Conservation (phyloP, 768 basidiomycete species). For the Russula emetica region DNA sequence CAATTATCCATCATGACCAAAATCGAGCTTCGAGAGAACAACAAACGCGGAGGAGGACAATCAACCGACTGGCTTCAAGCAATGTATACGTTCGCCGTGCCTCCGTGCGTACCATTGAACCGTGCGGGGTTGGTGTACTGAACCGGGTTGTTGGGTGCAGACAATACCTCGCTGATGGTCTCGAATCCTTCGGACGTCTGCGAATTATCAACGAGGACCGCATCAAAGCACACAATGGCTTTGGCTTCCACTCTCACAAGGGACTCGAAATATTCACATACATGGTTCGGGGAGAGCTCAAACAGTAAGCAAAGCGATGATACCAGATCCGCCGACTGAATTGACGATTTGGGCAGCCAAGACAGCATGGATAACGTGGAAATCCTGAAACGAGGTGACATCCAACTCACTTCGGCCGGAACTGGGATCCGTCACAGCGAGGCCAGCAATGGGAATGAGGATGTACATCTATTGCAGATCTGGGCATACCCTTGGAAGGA, state of each 20-base stretch:
- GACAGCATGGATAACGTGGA: conserved; percentile 93
- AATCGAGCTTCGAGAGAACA: conserved; percentile 22
- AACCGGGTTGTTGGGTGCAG: neutral
- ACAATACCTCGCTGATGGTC: conserved; percentile 55
- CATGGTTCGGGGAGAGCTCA: conserved; percentile 69
- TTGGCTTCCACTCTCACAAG: conserved; percentile 78
- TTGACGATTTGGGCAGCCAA: conserved; percentile 44
- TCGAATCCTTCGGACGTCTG: conserved; percentile 64
- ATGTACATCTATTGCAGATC: conserved; percentile 64
- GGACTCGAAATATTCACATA: conserved; percentile 94
- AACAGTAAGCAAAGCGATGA: conserved; percentile 60
- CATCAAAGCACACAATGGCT: conserved; percentile 71
- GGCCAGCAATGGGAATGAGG: conserved; percentile 46
- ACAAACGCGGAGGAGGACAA: conserved; percentile 24
- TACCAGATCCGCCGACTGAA: neutral
- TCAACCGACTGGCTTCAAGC: conserved; percentile 51
- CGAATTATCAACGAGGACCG: conserved; percentile 93
- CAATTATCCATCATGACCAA: conserved; percentile 6
- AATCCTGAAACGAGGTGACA: conserved; percentile 78
- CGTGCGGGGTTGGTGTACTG: neutral
- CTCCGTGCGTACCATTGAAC: conserved; percentile 38
- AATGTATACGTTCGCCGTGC: conserved; percentile 73
- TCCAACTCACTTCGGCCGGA: conserved; percentile 90
- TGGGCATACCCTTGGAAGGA: conserved; percentile 52
- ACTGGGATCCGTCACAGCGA: conserved; percentile 88